Evolutionary conservation across 2,329 filamentous ascomycete genomes (phyloP), one percentile per base, ranked within the genome.

Genomic region (Aspergillus nomiae): DNA sequence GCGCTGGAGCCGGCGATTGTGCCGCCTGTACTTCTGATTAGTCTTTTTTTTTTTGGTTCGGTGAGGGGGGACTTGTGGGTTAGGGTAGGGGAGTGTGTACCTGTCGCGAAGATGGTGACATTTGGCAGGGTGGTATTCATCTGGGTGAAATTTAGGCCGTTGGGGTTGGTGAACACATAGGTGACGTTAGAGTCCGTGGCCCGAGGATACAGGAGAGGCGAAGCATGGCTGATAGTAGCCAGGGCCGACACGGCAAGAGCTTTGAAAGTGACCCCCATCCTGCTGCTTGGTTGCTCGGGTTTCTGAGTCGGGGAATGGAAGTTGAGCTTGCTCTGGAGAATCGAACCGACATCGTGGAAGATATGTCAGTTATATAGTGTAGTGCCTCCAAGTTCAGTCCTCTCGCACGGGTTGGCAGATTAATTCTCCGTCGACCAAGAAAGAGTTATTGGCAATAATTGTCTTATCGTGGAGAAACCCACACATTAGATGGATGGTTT

Each of bases 61-160:
- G 16, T 9, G 14, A 14, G 19, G 12, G 21, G 16, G 21, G 12
- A 11, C 16, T 54, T 24, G 19, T 16, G 19, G 2, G 16, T 0
- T 34, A 36, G n/a, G 26, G 14, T 21, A 51, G 1, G 24, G 28
- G 48, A 9, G 12, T 19, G 11, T 11, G 32, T 51, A 70, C 68
- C 69, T 4, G 69, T 72, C 10, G 70, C 70, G 12, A 72, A 64
- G 34, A 72, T 63, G 51, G 70, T 71, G 26, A 73, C 64, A 54
- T 73, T 73, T 8, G 71, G 71, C 11, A 73, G 66, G 26, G 63
- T 67, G 24, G 65, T 45, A 41, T 72, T 69, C 64, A 73, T 70
- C 30, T 73, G 70, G 8, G 67, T 70, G 45, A 72, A 73, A 32
- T 69, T 70, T 32, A 73, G 41, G 38, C 70, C 69, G 48, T 73